These are phyloP conservation scores for Gossypium davidsonii DNA, from an alignment of 441 rosid genomes.

Conservation along the genomic window DNA sequence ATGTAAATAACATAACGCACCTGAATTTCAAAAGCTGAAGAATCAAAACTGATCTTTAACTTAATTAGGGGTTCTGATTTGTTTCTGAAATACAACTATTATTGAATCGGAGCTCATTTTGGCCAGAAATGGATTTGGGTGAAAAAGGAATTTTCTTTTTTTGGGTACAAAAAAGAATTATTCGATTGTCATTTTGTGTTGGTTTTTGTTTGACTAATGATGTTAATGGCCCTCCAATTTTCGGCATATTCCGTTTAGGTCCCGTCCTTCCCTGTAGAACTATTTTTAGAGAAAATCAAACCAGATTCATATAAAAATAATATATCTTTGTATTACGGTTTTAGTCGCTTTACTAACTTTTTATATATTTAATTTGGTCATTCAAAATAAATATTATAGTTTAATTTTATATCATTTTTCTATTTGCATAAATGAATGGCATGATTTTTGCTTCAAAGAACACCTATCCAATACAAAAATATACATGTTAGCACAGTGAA, in stretches of 20 bases:
- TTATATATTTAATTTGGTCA: no score
- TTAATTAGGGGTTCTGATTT: not conserved
- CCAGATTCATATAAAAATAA: no score
- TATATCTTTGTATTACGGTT: no score
- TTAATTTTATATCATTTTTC: no score
- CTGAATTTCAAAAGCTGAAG: constrained; percentile 3
- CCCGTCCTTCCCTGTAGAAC: not conserved
- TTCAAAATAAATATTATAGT: no score
- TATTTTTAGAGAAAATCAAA: no score
- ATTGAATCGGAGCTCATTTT: constrained; percentile 19
- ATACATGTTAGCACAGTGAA: no score
- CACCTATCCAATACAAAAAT: no score
- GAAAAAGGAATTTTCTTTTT: no score
- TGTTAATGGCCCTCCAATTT: not conserved
- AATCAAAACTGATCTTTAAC: not conserved
- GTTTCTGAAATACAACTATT: constrained; percentile 15
- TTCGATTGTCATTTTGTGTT: not conserved
- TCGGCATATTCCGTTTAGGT: not conserved
- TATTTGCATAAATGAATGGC: no score
- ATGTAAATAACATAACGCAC: not conserved
- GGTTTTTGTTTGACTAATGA: not conserved
- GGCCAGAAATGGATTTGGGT: not conserved
- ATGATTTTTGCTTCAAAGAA: no score
- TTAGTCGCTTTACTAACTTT: no score
- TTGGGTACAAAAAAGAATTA: not conserved